Percentiles rank a stretch among this genome's conserved stretches.
Conservation (phyloP, 768 basidiomycete genomes). For the Saitozyma podzolica region DNA sequence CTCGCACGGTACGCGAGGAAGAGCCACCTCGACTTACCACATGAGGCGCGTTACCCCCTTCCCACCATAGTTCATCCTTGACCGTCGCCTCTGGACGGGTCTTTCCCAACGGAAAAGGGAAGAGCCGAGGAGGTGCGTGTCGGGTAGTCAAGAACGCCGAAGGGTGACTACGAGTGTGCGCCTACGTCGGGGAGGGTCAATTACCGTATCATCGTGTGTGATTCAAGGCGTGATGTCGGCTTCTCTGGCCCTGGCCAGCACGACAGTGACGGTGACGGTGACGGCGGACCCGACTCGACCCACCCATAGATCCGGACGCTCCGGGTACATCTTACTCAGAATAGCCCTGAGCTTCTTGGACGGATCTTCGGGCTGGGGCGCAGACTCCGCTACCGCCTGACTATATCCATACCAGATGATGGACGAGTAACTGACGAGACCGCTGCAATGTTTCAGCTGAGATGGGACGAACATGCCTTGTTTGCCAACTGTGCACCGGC, state of each 20-base stretch:
- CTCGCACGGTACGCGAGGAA: too few species aligned
- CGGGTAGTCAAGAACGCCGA: conserved; percentile 43
- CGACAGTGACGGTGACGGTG: not conserved
- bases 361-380: conserved; percentile 19
- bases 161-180: conserved; percentile 43
- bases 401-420: conserved; percentile 45
- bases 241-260: not conserved
- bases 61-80: conserved; percentile 46
- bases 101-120: conserved; percentile 46
- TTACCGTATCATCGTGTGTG: not conserved
- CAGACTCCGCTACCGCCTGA: conserved; percentile 19
- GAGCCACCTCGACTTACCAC: conserved; percentile 36
- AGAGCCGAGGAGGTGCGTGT: conserved; percentile 33
- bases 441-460: conserved; percentile 14
- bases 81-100: conserved; percentile 23
- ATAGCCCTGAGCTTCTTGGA: conserved; percentile 21
- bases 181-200: conserved; percentile 12
- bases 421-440: conserved; percentile 24
- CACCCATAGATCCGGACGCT: conserved; percentile 40
- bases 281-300: not conserved
- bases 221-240: not conserved
- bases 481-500: not conserved
- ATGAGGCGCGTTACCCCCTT: conserved; percentile 43
- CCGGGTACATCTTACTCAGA: conserved; percentile 16
- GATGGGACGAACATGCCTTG: not conserved